phyloP scores from a whole-genome alignment of 2,329 filamentous ascomycete genomes.

The Bipolaris victoriae region DNA sequence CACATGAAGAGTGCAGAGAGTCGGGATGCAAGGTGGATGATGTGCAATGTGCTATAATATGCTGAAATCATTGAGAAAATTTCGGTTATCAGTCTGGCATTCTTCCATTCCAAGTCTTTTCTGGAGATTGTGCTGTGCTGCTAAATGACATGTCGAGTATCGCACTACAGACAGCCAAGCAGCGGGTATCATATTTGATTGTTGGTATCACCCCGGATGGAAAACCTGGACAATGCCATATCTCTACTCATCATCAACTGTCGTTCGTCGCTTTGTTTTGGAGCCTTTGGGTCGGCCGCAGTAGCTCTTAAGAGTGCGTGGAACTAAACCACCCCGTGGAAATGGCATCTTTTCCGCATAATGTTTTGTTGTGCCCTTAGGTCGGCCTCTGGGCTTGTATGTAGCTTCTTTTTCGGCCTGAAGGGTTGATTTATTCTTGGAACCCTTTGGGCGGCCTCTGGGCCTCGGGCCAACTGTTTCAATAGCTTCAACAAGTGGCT shows the following conservation, averaged over 20 bases:
- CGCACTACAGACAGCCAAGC: not conserved
- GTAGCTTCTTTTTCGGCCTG: not conserved
- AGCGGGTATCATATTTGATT: not conserved
- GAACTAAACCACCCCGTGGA: slow-evolving; percentile 8
- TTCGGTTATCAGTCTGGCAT: not conserved
- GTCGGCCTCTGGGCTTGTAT: slow-evolving; percentile 8
- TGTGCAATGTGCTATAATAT: not conserved
- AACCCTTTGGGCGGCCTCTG: slow-evolving; percentile 2
- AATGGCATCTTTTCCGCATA: slow-evolving; percentile 1
- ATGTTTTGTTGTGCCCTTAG: not conserved
- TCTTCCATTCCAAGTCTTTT: not conserved
- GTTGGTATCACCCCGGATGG: not conserved
- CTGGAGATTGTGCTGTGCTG: not conserved
- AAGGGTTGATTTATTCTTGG: not conserved
- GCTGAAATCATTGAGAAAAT: not conserved
- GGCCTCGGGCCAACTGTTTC: not conserved
- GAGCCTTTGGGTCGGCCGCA: slow-evolving; percentile 27
- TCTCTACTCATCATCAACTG: not conserved
- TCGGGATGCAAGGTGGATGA: not conserved
- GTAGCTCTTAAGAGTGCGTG: not conserved
- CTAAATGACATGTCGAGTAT: not conserved
- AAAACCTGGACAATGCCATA: not conserved
- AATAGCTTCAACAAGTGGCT: not conserved
- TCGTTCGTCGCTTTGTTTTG: slow-evolving; percentile 17
- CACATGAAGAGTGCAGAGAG: not conserved